A percentile compares a stretch with the other conserved stretches of the same genome.
phyloP scores from a whole-genome alignment of 441 rosid genomes.

The Bocquillonia castaneifolia region DNA sequence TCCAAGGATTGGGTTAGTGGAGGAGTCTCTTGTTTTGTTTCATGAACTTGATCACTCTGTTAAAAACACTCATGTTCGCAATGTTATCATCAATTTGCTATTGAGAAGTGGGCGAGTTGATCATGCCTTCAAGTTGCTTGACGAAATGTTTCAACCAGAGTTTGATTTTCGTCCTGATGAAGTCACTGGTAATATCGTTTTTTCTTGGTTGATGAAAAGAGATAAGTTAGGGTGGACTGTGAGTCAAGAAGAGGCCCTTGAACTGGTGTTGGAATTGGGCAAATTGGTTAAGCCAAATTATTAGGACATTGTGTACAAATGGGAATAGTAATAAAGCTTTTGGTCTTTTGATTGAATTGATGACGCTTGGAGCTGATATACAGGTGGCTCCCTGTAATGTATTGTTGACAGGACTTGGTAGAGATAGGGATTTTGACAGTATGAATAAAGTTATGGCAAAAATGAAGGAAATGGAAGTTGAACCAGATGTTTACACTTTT shows the following conservation, averaged over 20 bases:
- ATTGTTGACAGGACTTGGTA: conserved; percentile 53
- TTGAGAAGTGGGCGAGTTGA: conserved; percentile 33
- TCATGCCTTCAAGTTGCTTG: conserved; percentile 67
- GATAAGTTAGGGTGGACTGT: conserved; percentile 20
- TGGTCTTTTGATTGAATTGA: conserved; percentile 41
- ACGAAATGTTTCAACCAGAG: conserved; percentile 59
- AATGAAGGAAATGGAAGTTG: conserved; percentile 52
- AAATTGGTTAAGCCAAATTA: conserved; percentile 38
- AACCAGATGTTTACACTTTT: conserved; percentile 51
- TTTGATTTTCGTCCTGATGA: conserved; percentile 40
- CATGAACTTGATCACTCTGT: conserved; percentile 30
- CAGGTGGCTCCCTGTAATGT: conserved; percentile 55
- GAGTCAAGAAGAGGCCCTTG: conserved; percentile 33
- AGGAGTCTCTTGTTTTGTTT: conserved; percentile 41
- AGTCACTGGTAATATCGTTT: conserved; percentile 41
- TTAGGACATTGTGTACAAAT: conserved; percentile 40
- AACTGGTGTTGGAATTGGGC: conserved; percentile 41
- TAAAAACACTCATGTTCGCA: conserved; percentile 41
- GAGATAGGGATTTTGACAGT: conserved; percentile 37
- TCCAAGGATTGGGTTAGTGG: conserved; percentile 42
- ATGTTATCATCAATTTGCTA: conserved; percentile 34
- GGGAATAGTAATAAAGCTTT: conserved; percentile 40
- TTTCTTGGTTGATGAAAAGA: conserved; percentile 33
- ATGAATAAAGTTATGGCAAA: conserved; percentile 47
- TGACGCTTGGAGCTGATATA: conserved; percentile 39